Base-by-base conservation (phyloP, 176 grass and related monocot genomes). In the Areca catechu region DNA sequence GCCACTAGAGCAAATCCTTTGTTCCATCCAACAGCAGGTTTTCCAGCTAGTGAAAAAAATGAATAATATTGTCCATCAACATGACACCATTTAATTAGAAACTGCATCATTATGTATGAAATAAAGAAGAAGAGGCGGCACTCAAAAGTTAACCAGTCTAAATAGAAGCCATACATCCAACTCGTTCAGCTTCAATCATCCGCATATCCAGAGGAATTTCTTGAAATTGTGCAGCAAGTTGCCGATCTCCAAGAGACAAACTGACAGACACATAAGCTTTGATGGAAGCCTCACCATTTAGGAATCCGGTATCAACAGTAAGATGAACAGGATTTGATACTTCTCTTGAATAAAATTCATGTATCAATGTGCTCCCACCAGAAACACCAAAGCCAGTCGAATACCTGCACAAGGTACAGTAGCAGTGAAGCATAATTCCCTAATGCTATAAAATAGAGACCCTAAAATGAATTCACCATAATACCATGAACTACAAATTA, bases 371-470 rank as follows among this genome's bases (percentile, higher is more conserved):
- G 65, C 93, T 92, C 17, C 87, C 87, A 4, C 76, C 87, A 6
- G 93, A 85, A 73, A 98, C 81, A 61, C 87, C 93, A 71, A 91
- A 83, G 56, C 87, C 93, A 57, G 93, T 98, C 1, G 87, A 98
- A 76, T 92, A 98, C 93, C 93, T 98, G 75, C 72, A 74, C 1
- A 57, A 56, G 16, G 23, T 53, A 59, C 3, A 53, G 20, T 30
- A 62, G 23, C 12, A 61, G 16, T 43, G 17, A 15, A 54, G 24
- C 12, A 14, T 43, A 43, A 43, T 43, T 2, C 34, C 34, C 10
- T 43, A 12, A 43, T 43, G 34, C 14, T 14, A 14, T 12, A 14
- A 43, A 43, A 43, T 43, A 43, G 34, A 43, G 34, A 14, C 14
- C 34, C 34, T 14, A 12, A 43, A 43, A 43, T 43, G 34, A 14